A percentile compares a stretch with the other conserved stretches of the same genome.
Evolutionary conservation across 257 asterid species (phyloP).

Genomic region (Mitragyna speciosa): DNA sequence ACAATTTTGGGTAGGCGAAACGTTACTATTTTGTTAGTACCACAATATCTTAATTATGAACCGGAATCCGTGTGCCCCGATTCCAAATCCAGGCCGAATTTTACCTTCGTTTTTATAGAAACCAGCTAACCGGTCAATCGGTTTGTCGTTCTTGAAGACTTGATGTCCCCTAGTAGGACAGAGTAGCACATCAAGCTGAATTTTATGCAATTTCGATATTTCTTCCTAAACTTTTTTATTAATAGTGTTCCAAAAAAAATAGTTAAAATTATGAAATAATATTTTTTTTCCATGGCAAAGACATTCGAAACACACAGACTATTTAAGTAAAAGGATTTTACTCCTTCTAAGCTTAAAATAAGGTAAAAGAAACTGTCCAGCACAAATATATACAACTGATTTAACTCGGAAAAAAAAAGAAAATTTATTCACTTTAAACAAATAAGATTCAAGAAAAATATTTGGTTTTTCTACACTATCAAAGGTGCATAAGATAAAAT

Average conservation of each 20-base stretch:
- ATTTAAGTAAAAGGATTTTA: too few relatives aligned
- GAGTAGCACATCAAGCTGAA: background rate
- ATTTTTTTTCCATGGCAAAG: background rate
- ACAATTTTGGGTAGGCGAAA: background rate
- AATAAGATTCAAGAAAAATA: background rate
- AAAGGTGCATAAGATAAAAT: background rate
- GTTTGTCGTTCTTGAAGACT: constrained; percentile 14
- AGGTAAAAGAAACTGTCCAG: background rate
- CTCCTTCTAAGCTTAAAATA: too few relatives aligned
- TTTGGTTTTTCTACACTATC: background rate
- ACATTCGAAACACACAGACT: background rate
- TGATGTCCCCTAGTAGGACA: background rate
- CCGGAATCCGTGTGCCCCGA: background rate
- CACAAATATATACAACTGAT: too few relatives aligned
- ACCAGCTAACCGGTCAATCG: background rate
- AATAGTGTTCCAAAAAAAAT: too few relatives aligned
- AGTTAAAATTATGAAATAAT: background rate
- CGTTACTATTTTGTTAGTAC: background rate
- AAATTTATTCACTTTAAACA: background rate
- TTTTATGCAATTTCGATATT: background rate
- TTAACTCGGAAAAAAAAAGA: background rate
- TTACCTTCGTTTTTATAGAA: too few relatives aligned
- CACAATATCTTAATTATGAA: background rate
- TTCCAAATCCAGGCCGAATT: background rate
- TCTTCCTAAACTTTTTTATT: background rate